Evolutionary conservation across 1,284 basidiomycete species (phyloP).

Genomic region (Apiotrichum siamense): DNA sequence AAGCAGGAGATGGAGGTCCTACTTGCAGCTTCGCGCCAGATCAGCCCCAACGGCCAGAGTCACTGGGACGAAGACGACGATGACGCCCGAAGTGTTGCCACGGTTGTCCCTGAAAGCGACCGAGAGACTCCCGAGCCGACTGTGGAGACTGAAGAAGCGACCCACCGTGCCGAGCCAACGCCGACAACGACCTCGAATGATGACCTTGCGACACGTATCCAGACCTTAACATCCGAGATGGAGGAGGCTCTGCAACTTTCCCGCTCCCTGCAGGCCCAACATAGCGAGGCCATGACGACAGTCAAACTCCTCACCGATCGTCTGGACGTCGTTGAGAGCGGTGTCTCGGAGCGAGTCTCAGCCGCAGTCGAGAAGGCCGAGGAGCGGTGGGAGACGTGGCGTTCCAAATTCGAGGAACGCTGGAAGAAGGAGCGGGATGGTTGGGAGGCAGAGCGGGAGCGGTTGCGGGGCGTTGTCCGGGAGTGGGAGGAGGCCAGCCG

Average conservation of each 20-base stretch:
- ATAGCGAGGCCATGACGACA: conserved; percentile 67
- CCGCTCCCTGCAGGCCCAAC: conserved; percentile 67
- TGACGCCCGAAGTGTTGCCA: conserved; percentile 42
- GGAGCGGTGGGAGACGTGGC: conserved; percentile 63
- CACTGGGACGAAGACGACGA: conserved; percentile 56
- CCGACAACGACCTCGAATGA: conserved; percentile 45
- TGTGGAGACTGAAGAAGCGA: neutral
- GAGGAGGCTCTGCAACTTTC: conserved; percentile 71
- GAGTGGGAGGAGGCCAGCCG: conserved; percentile 68
- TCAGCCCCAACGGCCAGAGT: conserved; percentile 33
- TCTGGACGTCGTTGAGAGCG: conserved; percentile 49
- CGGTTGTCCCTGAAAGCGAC: conserved; percentile 42
- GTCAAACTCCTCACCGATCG: conserved; percentile 66
- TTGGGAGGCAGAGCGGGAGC: conserved; percentile 73
- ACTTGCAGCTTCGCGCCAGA: conserved; percentile 18
- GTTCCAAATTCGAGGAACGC: conserved; percentile 59
- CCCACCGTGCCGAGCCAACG: neutral
- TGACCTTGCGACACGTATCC: conserved; percentile 66
- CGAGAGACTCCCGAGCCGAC: conserved; percentile 23
- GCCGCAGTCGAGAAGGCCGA: conserved; percentile 56
- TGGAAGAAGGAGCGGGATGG: conserved; percentile 72
- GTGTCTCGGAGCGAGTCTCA: conserved; percentile 49
- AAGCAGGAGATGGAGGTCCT: conserved; percentile 41
- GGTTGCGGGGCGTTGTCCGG: conserved; percentile 64
- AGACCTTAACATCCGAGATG: conserved; percentile 66